Conservation (phyloP, 2,329 filamentous ascomycete genomes). For the Biscogniauxia marginata region DNA sequence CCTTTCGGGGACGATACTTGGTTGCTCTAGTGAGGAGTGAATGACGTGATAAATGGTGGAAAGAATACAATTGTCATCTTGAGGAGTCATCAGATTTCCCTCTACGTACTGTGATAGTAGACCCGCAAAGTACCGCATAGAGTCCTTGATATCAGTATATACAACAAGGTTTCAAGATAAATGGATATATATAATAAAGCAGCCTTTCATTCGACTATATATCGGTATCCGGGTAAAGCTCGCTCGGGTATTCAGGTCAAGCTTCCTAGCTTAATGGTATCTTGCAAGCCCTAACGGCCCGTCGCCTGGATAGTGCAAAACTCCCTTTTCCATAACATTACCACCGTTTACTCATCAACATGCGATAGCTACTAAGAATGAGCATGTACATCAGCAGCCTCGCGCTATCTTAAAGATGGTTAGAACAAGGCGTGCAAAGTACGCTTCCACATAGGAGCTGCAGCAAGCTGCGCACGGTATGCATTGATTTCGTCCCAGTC, state of each 20-base stretch:
- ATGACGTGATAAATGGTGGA: too few relatives aligned
- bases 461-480: constrained; percentile 43
- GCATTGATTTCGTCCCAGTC: constrained; percentile 59
- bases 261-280: background rate
- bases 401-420: background rate
- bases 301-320: background rate
- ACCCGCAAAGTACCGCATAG: too few relatives aligned
- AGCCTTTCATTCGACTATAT: background rate
- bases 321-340: background rate
- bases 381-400: background rate
- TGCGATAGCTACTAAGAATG: background rate
- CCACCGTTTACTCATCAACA: background rate
- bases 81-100: too few relatives aligned
- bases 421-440: constrained; percentile 33
- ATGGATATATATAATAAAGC: background rate
- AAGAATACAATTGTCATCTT: too few relatives aligned
- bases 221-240: background rate
- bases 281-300: background rate
- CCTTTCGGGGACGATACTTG: too few relatives aligned
- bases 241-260: background rate
- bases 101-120: too few relatives aligned
- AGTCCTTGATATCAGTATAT: too few relatives aligned
- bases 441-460: constrained; percentile 46
- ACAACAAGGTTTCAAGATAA: background rate
- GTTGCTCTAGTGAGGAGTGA: too few relatives aligned